These are phyloP conservation scores for Terfezia boudieri DNA, from an alignment of 495 filamentous ascomycete genomes.

Conservation along the genomic window DNA sequence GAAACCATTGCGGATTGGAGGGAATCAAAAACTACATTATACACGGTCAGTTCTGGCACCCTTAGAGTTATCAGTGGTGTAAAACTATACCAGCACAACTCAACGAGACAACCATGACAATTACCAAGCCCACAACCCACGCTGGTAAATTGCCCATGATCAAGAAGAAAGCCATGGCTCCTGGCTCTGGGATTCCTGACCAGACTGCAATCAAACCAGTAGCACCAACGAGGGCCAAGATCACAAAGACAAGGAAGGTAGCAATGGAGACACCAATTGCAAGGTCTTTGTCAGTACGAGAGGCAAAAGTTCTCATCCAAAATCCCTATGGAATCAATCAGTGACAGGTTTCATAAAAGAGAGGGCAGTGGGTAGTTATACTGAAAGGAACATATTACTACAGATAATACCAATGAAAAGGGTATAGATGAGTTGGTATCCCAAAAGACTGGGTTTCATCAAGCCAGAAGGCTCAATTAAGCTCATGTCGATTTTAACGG, in stretches of 20 bases:
- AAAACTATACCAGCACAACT: conserved; percentile 35
- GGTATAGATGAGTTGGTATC: conserved; percentile 61
- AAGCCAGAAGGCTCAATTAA: conserved; percentile 39
- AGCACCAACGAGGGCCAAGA: conserved; percentile 42
- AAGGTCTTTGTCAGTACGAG: conserved; percentile 54
- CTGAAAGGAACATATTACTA: conserved; percentile 57
- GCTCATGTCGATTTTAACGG: conserved; percentile 43
- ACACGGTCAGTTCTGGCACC: background rate
- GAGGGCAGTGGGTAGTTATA: background rate
- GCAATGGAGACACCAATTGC: conserved; percentile 45
- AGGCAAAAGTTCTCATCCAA: conserved; percentile 65
- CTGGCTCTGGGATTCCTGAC: conserved; percentile 39
- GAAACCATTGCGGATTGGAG: conserved; percentile 59
- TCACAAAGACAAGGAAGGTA: conserved; percentile 33
- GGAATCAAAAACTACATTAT: conserved; percentile 32
- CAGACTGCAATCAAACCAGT: conserved; percentile 52
- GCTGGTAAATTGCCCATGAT: conserved; percentile 43
- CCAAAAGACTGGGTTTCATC: conserved; percentile 35
- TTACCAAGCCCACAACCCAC: conserved; percentile 54
- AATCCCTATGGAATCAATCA: conserved; percentile 21
- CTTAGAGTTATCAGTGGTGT: background rate
- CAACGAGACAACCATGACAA: conserved; percentile 52
- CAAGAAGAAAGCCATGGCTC: conserved; percentile 44
- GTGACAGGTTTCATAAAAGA: too few relatives aligned
- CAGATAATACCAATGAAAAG: conserved; percentile 51